Percentiles rank a stretch among this genome's conserved stretches.
Evolutionary conservation across 75 land plant species (phyloP).

Genomic region (Selaginella moellendorffii): DNA sequence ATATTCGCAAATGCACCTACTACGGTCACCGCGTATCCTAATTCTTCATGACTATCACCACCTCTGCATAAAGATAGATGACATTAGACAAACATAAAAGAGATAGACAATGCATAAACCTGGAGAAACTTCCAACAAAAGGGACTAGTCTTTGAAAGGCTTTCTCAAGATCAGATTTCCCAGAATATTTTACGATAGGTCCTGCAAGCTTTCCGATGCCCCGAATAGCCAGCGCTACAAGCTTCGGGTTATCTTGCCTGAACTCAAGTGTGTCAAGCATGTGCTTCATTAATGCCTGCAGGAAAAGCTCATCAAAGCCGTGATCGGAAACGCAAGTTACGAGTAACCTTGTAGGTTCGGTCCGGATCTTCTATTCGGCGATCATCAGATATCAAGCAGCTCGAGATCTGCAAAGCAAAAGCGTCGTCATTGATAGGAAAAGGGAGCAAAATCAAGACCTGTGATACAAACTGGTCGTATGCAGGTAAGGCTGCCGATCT

Average conservation of each 20-base stretch:
- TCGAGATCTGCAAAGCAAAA: conserved; percentile 19
- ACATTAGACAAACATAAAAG: neutral
- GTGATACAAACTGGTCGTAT: conserved; percentile 23
- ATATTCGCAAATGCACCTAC: conserved; percentile 35
- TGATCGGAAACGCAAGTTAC: no score
- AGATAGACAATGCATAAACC: neutral
- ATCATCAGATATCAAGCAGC: conserved; percentile 22
- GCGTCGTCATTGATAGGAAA: no score
- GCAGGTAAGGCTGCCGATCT: conserved; percentile 36
- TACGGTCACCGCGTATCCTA: conserved; percentile 31
- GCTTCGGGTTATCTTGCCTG: conserved; percentile 15
- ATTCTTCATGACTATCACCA: conserved; percentile 18
- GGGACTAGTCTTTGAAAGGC: conserved; percentile 31
- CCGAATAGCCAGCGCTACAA: conserved; percentile 28
- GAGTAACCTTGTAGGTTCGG: conserved; percentile 25
- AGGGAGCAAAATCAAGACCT: no score
- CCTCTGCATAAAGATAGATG: no score
- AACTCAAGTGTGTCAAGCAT: conserved; percentile 24
- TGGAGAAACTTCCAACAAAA: conserved; percentile 14
- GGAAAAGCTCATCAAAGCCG: neutral
- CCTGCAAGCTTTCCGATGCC: conserved; percentile 30
- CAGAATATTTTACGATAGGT: conserved; percentile 30
- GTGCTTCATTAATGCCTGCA: conserved; percentile 24
- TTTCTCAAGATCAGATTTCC: conserved; percentile 22
- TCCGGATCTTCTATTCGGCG: conserved; percentile 22